Percentiles rank a stretch among this genome's conserved stretches.
Evolutionary conservation across 352 stramenopile species (phyloP).

Genomic region (Globisporangium nagaii): DNA sequence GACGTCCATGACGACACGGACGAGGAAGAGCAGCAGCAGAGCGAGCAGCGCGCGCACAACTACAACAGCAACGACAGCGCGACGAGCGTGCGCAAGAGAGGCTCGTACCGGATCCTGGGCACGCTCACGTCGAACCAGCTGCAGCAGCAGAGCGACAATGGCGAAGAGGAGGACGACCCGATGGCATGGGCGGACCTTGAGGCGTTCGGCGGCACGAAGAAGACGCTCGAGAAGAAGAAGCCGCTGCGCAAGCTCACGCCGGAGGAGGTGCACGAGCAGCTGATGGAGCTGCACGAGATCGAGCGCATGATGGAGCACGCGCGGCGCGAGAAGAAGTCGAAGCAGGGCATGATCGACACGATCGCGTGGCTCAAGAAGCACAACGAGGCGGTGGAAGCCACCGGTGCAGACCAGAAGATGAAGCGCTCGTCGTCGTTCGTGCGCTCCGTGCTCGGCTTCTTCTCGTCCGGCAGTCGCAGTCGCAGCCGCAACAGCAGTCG

Average conservation of each 20-base stretch:
- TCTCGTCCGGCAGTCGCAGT: constrained; percentile 12
- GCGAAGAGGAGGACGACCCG: constrained; percentile 21
- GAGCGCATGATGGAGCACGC: constrained; percentile 9
- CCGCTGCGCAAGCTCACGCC: constrained; percentile 23
- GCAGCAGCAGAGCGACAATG: constrained; percentile 3
- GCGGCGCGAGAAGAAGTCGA: constrained; percentile 18
- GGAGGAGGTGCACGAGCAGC: constrained; percentile 15
- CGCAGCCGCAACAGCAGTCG: constrained; percentile 13
- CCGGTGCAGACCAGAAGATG: constrained; percentile 27
- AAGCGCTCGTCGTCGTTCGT: constrained; percentile 59
- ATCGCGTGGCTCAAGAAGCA: constrained; percentile 70
- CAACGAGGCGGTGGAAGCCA: constrained; percentile 24
- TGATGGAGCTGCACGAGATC: constrained; percentile 13
- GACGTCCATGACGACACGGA: neutral
- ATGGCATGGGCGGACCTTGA: constrained; percentile 46
- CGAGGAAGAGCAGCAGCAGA: neutral
- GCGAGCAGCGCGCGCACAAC: neutral
- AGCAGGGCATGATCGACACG: constrained; percentile 48
- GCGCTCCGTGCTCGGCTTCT: constrained; percentile 46
- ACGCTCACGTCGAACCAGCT: constrained; percentile 2
- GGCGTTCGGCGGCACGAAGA: constrained; percentile 37
- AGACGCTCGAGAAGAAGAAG: constrained; percentile 30
- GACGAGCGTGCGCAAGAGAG: neutral
- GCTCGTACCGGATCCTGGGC: constrained; percentile 26
- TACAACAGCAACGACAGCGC: neutral